Evolutionary conservation across 306 rosid species (phyloP).

Genomic region (Fragaria iinumae): DNA sequence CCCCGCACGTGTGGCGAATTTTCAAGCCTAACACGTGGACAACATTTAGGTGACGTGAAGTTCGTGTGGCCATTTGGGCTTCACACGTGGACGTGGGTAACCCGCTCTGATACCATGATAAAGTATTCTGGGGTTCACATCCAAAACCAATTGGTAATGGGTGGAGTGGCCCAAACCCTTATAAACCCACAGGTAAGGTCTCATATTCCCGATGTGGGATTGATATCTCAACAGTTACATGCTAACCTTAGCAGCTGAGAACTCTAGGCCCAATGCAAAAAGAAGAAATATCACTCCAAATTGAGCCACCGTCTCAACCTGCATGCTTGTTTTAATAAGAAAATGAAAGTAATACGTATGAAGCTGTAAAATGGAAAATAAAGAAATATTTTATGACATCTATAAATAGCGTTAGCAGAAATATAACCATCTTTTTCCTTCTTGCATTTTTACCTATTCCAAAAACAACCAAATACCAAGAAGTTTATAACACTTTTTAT

Average conservation of each 20-base stretch:
- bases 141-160: too few relatives aligned
- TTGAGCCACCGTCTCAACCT: conserved; percentile 99
- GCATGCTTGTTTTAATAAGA: conserved; percentile 18
- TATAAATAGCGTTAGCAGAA: neutral
- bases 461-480: neutral
- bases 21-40: too few relatives aligned
- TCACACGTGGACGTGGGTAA: too few relatives aligned
- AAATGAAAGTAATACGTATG: neutral
- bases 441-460: neutral
- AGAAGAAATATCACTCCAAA: conserved; percentile 98
- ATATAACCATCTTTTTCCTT: neutral
- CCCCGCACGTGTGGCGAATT: too few relatives aligned
- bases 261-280: conserved; percentile 92
- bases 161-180: too few relatives aligned
- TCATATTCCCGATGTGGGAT: too few relatives aligned
- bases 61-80: too few relatives aligned
- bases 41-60: too few relatives aligned
- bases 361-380: neutral
- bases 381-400: conserved; percentile 4
- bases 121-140: too few relatives aligned
- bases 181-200: too few relatives aligned
- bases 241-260: conserved; percentile 77
- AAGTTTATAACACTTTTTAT: neutral
- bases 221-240: neutral
- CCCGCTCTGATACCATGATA: too few relatives aligned